Conservation (phyloP, 139 green algal species). For the Coelastrella sp. region DNA sequence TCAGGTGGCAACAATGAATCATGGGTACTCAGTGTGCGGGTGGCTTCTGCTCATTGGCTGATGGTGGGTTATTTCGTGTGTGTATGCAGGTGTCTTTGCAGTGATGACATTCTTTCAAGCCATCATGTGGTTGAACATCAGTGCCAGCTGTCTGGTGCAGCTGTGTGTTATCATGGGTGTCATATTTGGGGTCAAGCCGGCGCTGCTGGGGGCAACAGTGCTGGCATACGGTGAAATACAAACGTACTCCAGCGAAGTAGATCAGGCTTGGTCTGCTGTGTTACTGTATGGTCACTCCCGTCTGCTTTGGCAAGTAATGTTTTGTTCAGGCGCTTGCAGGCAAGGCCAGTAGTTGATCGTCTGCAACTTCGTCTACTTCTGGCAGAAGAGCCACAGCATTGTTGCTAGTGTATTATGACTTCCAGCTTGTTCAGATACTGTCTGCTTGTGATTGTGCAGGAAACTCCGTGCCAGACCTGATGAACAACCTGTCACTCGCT, state of each 20-base stretch:
- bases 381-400: too few species aligned
- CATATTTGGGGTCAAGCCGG: constrained; percentile 53
- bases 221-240: constrained; percentile 49
- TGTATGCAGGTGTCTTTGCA: constrained; percentile 54
- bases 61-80: background rate
- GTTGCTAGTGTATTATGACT: too few species aligned
- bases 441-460: constrained; percentile 68
- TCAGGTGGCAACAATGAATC: too few species aligned
- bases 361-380: too few species aligned
- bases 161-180: constrained; percentile 49
- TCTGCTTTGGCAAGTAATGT: too few species aligned
- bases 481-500: constrained; percentile 67
- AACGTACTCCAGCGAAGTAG: background rate
- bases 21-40: too few species aligned
- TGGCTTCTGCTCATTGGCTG: too few species aligned
- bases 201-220: constrained; percentile 62
- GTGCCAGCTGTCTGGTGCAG: constrained; percentile 56
- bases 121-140: constrained; percentile 63
- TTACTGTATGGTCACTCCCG: too few species aligned
- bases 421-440: too few species aligned
- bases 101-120: constrained; percentile 54
- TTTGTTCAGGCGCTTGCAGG: too few species aligned
- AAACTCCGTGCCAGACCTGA: constrained; percentile 66
- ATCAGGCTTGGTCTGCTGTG: too few species aligned
- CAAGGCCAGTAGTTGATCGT: too few species aligned